phyloP scores from a whole-genome alignment of 768 basidiomycete genomes.

The Pulveroboletus frians region DNA sequence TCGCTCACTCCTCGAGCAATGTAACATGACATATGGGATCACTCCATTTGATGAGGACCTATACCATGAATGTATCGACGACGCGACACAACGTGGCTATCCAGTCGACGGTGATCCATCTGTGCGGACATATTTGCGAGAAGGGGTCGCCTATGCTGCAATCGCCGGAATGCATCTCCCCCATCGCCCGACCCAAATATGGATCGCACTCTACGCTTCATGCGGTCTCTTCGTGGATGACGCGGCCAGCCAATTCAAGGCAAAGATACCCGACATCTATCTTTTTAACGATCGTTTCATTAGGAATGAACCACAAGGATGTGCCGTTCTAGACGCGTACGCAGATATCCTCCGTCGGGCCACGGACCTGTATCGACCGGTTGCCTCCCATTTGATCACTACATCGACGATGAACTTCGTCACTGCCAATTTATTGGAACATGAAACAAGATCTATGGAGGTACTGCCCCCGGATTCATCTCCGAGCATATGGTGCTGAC shows the following conservation, averaged over 20 bases:
- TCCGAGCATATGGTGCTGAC: not conserved
- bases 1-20: slow-evolving; percentile 13
- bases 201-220: slow-evolving; percentile 38
- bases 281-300: slow-evolving; percentile 35
- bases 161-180: slow-evolving; percentile 29
- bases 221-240: slow-evolving; percentile 37
- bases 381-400: slow-evolving; percentile 34
- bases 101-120: slow-evolving; percentile 19
- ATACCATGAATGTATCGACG: slow-evolving; percentile 21
- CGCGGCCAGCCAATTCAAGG: slow-evolving; percentile 19
- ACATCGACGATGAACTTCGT: slow-evolving; percentile 35
- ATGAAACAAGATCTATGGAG: slow-evolving; percentile 26
- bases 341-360: slow-evolving; percentile 30
- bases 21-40: slow-evolving; percentile 11
- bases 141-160: slow-evolving; percentile 27
- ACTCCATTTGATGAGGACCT: slow-evolving; percentile 11
- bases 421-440: slow-evolving; percentile 31
- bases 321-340: slow-evolving; percentile 31
- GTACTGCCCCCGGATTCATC: slow-evolving; percentile 4
- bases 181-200: slow-evolving; percentile 14
- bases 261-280: slow-evolving; percentile 20
- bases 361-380: slow-evolving; percentile 23
- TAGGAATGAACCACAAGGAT: slow-evolving; percentile 22
- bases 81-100: slow-evolving; percentile 23
- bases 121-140: slow-evolving; percentile 28